phyloP scores from a whole-genome alignment of 2,329 filamentous ascomycete genomes.

The Ramichloridium luteum region DNA sequence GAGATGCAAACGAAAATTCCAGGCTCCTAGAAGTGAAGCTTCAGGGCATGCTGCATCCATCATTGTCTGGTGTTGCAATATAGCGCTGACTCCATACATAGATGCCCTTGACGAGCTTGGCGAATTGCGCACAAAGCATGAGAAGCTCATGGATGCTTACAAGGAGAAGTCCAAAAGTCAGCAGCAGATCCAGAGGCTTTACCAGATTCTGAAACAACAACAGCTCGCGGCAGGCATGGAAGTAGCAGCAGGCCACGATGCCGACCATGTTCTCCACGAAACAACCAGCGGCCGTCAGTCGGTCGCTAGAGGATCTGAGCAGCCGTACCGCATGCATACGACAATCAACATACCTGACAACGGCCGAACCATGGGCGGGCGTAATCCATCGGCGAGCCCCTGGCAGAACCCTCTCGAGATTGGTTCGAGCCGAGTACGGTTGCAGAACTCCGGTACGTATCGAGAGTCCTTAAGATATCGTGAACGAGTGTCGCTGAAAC shows the following conservation, averaged over 20 bases:
- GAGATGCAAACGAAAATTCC: constrained; percentile 64
- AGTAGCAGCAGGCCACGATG: constrained; percentile 42
- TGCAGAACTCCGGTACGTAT: too few species aligned
- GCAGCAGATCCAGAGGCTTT: constrained; percentile 18
- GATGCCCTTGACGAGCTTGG: neutral
- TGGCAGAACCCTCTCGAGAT: too few species aligned
- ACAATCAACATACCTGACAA: too few species aligned
- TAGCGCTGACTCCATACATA: neutral
- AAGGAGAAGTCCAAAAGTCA: constrained; percentile 7
- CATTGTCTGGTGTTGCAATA: too few species aligned
- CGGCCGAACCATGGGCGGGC: too few species aligned
- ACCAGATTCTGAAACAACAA: constrained; percentile 44
- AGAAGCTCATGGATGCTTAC: constrained; percentile 5
- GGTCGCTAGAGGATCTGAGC: too few species aligned
- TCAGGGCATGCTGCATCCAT: constrained; percentile 39
- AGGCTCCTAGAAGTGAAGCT: constrained; percentile 53
- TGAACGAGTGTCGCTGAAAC: too few species aligned
- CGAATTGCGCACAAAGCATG: neutral
- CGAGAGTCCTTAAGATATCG: too few species aligned
- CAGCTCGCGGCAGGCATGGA: constrained; percentile 43
- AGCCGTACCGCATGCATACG: too few species aligned
- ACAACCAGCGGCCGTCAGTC: constrained; percentile 4
- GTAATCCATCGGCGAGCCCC: too few species aligned
- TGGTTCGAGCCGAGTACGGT: too few species aligned
- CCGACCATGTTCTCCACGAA: constrained; percentile 33